Conservation (phyloP, 768 basidiomycete genomes). For the Trametes sanguinea region DNA sequence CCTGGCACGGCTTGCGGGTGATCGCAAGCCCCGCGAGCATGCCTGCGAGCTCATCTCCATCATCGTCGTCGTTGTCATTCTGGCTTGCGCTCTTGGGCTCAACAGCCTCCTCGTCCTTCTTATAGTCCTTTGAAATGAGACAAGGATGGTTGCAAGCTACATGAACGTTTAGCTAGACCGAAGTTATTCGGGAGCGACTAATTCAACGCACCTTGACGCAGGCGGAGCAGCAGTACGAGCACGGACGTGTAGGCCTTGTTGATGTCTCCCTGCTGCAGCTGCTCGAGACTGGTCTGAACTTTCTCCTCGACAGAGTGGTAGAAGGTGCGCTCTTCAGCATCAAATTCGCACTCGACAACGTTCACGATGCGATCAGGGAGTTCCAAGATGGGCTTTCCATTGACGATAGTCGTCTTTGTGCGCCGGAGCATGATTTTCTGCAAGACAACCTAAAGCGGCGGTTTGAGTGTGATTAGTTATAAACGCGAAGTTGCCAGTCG, state of each 20-base stretch:
- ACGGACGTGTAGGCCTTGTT: constrained; percentile 69
- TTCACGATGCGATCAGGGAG: constrained; percentile 76
- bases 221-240: constrained; percentile 69
- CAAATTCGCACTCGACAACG: constrained; percentile 77
- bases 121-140: constrained; percentile 77
- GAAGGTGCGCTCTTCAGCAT: constrained; percentile 73
- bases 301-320: constrained; percentile 59
- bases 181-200: too few relatives aligned
- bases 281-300: constrained; percentile 50
- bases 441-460: constrained; percentile 61
- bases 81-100: constrained; percentile 60
- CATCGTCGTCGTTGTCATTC: constrained; percentile 54
- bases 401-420: constrained; percentile 67
- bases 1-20: constrained; percentile 63
- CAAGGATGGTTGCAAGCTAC: constrained; percentile 89
- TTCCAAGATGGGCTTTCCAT: constrained; percentile 81
- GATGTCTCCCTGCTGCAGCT: constrained; percentile 56
- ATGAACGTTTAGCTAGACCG: background rate
- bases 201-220: constrained; percentile 73
- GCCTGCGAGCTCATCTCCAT: constrained; percentile 69
- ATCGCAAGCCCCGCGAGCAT: constrained; percentile 74
- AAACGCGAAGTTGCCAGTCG: constrained; percentile 3
- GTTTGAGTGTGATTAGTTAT: too few relatives aligned
- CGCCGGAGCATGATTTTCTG: constrained; percentile 89
- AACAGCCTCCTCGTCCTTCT: constrained; percentile 72